Evolutionary conservation across 345 rosid genomes (phyloP).

Genomic region (Conringia planisiliqua): DNA sequence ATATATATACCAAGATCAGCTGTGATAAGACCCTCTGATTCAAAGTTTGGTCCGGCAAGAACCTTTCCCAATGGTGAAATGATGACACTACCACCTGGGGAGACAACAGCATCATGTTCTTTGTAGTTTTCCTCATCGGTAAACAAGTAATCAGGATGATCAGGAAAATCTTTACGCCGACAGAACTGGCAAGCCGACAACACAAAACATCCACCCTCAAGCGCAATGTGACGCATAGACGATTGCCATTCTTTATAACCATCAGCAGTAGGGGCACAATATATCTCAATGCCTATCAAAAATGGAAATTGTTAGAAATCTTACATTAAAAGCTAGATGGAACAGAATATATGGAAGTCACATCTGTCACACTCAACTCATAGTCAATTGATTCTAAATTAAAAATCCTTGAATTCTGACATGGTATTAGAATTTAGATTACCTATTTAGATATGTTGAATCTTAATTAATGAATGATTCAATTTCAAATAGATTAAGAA

Average conservation of each 20-base stretch:
- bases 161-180: conserved; percentile 67
- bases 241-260: conserved; percentile 66
- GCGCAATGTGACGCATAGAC: conserved; percentile 74
- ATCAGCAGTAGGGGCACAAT: conserved; percentile 96
- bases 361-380: not conserved
- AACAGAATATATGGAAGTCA: not conserved
- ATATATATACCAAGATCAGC: conserved; percentile 67
- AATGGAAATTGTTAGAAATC: not conserved
- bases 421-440: not conserved
- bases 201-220: conserved; percentile 90
- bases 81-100: conserved; percentile 83
- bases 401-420: not conserved
- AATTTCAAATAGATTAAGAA: too few species aligned
- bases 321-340: not conserved
- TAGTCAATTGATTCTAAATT: too few species aligned
- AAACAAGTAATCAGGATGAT: conserved; percentile 70
- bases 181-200: conserved; percentile 78
- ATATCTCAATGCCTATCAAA: conserved; percentile 65
- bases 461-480: too few species aligned
- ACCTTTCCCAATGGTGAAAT: conserved; percentile 79
- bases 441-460: too few species aligned
- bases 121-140: conserved; percentile 45
- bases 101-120: conserved; percentile 61
- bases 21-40: conserved; percentile 79
- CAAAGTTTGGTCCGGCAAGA: conserved; percentile 84